phyloP scores from a whole-genome alignment of 2,329 filamentous ascomycete species.

The Dothistroma pini region DNA sequence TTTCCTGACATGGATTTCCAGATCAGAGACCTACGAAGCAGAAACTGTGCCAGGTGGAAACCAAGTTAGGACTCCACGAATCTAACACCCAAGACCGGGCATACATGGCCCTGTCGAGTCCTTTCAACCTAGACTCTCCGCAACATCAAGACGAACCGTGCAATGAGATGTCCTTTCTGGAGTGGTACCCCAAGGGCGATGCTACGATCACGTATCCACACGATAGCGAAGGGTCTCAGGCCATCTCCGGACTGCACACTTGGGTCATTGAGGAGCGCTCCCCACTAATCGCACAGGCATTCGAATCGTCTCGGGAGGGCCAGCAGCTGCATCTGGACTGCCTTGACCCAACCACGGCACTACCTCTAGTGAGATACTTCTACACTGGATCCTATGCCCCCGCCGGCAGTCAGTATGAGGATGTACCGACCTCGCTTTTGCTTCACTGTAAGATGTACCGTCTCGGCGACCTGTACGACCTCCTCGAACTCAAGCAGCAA shows the following conservation, averaged over 20 bases:
- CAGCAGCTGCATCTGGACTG: constrained; percentile 40
- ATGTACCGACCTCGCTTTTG: constrained; percentile 36
- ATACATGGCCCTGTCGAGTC: constrained; percentile 7
- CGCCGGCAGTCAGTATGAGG: constrained; percentile 25
- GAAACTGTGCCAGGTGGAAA: background rate
- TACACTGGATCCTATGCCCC: constrained; percentile 40
- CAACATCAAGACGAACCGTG: background rate
- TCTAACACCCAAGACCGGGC: background rate
- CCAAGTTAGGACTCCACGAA: background rate
- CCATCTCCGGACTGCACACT: constrained; percentile 35
- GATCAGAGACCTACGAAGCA: background rate
- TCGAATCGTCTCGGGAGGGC: constrained; percentile 36
- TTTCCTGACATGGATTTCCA: background rate
- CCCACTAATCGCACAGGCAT: constrained; percentile 39
- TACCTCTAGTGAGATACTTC: constrained; percentile 41
- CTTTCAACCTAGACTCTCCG: constrained; percentile 3
- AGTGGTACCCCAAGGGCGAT: constrained; percentile 27
- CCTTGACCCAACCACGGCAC: constrained; percentile 32
- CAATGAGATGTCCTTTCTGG: constrained; percentile 21
- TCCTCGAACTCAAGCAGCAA: constrained; percentile 38
- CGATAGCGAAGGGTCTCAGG: constrained; percentile 31
- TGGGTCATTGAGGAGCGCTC: constrained; percentile 35
- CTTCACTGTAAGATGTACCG: constrained; percentile 42
- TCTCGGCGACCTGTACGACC: constrained; percentile 40
- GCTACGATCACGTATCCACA: constrained; percentile 32